phyloP scores from a whole-genome alignment of 2,329 filamentous ascomycete genomes.

The Beauveria brongniartii region DNA sequence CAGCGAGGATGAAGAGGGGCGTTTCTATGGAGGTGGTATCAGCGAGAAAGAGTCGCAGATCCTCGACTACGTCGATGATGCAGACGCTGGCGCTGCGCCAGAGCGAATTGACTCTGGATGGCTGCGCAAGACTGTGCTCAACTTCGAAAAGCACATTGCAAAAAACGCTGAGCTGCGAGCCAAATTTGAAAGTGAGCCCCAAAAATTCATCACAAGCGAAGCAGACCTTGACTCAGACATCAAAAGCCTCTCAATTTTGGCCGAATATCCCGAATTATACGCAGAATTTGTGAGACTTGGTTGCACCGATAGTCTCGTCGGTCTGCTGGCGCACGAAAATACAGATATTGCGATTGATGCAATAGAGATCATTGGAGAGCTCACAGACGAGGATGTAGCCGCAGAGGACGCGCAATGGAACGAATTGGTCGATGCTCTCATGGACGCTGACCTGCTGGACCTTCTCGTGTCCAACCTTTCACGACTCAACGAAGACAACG shows the following conservation, averaged over 20 bases:
- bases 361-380: constrained; percentile 80
- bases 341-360: constrained; percentile 91
- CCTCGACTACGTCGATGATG: constrained; percentile 73
- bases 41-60: constrained; percentile 72
- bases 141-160: constrained; percentile 83
- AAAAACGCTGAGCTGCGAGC: constrained; percentile 87
- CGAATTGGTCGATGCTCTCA: constrained; percentile 56
- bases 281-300: constrained; percentile 70
- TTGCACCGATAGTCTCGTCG: constrained; percentile 65
- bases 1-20: constrained; percentile 76
- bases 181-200: constrained; percentile 70
- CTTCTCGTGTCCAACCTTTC: constrained; percentile 70
- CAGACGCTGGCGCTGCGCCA: constrained; percentile 32
- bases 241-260: constrained; percentile 76
- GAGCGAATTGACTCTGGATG: constrained; percentile 79
- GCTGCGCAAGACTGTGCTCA: constrained; percentile 72
- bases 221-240: constrained; percentile 85
- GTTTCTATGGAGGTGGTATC: constrained; percentile 92
- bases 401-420: constrained; percentile 78
- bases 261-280: constrained; percentile 80
- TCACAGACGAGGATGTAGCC: constrained; percentile 87
- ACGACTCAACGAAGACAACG: constrained; percentile 66
- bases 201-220: constrained; percentile 78
- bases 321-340: constrained; percentile 86
- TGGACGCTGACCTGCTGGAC: constrained; percentile 64